A percentile compares a stretch with the other conserved stretches of the same genome.
Conservation (phyloP, 768 basidiomycete genomes). For the Pleurotus citrinopileatus region DNA sequence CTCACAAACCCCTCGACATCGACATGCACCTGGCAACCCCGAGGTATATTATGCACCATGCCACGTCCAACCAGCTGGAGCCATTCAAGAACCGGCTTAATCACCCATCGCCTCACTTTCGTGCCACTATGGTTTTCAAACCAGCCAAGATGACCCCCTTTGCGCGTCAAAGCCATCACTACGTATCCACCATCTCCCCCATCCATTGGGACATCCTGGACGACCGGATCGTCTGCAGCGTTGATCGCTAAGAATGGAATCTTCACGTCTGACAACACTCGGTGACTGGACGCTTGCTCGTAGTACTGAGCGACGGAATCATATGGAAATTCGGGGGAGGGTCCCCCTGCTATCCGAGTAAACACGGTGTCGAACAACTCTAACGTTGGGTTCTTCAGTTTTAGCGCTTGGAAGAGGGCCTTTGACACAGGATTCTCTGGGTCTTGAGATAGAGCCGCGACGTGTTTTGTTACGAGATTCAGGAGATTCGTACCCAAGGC, state of each 20-base stretch:
- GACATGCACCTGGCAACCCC: constrained; percentile 30
- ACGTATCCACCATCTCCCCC: constrained; percentile 50
- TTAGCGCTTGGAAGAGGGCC: constrained; percentile 39
- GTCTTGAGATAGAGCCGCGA: constrained; percentile 42
- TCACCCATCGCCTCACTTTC: constrained; percentile 58
- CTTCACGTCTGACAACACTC: constrained; percentile 52
- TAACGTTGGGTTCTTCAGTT: constrained; percentile 52
- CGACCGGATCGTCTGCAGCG: constrained; percentile 78
- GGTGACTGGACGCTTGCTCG: constrained; percentile 55
- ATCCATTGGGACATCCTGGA: constrained; percentile 59
- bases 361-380: constrained; percentile 59
- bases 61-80: constrained; percentile 54
- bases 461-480: constrained; percentile 52
- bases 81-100: constrained; percentile 73
- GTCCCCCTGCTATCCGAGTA: constrained; percentile 67
- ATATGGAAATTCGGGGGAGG: constrained; percentile 52
- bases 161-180: constrained; percentile 56
- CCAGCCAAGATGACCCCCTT: constrained; percentile 85
- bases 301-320: constrained; percentile 44
- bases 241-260: constrained; percentile 79
- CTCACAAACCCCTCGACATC: constrained; percentile 60
- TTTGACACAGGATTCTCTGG: constrained; percentile 50
- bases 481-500: constrained; percentile 77
- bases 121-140: constrained; percentile 44
- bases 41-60: constrained; percentile 32